Conservation (phyloP, 2,329 filamentous ascomycete genomes). For the Lasiodiplodia gonubiensis region DNA sequence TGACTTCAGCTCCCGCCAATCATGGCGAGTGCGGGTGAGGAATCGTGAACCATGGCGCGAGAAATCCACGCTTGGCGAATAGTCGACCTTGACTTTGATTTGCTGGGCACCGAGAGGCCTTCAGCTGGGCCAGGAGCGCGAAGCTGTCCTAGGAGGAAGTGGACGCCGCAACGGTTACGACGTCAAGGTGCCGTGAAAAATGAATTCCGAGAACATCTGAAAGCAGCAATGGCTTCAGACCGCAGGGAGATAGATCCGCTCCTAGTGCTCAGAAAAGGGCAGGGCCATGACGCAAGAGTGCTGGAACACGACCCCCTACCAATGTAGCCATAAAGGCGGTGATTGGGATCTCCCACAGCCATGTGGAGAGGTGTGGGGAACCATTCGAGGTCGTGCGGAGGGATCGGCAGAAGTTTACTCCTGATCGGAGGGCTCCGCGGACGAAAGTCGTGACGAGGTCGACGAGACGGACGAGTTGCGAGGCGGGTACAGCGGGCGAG, state of each 20-base stretch:
- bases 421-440: conserved; percentile 8
- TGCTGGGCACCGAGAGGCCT: conserved; percentile 32
- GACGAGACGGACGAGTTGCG: conserved; percentile 23
- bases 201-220: conserved; percentile 31
- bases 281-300: conserved; percentile 36
- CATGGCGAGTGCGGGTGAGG: conserved; percentile 36
- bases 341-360: neutral
- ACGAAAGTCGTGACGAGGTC: conserved; percentile 9
- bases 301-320: conserved; percentile 31
- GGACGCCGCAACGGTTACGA: conserved; percentile 43
- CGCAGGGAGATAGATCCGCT: conserved; percentile 36
- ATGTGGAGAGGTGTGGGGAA: neutral
- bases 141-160: conserved; percentile 35
- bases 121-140: conserved; percentile 36
- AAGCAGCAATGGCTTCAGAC: conserved; percentile 44
- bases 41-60: conserved; percentile 48
- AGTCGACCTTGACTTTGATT: conserved; percentile 32
- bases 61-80: conserved; percentile 47
- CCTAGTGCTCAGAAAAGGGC: conserved; percentile 44
- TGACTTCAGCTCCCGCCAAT: conserved; percentile 38
- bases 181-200: conserved; percentile 38
- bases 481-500: conserved; percentile 15
- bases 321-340: conserved; percentile 39
- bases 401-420: conserved; percentile 1
- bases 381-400: neutral